Conservation (phyloP, 1,139 yeast genomes). For the Blastobotrys apis region DNA sequence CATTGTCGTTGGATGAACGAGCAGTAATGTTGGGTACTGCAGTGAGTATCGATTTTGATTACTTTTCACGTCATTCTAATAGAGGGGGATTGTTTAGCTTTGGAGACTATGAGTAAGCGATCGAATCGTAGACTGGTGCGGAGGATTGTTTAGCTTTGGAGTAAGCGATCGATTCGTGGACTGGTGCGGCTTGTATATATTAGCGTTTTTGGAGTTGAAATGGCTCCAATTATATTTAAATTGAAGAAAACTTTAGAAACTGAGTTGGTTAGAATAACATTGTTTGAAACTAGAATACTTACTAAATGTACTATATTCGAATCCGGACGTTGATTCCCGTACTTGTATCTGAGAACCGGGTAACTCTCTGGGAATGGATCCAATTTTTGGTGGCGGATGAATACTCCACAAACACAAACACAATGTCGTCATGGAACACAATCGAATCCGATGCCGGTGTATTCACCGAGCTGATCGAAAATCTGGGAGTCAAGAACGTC, state of each 20-base stretch:
- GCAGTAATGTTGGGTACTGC: conserved; percentile 85
- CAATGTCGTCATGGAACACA: conserved; percentile 54
- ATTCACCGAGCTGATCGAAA: conserved; percentile 60
- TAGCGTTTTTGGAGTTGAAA: background rate
- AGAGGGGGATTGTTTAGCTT: conserved; percentile 37
- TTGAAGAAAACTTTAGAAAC: too few species aligned
- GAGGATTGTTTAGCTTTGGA: too few species aligned
- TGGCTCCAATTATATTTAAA: too few species aligned
- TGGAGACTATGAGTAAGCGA: conserved; percentile 38
- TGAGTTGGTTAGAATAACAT: background rate
- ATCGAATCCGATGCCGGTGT: conserved; percentile 75
- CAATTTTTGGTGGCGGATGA: too few species aligned
- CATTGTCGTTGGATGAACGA: conserved; percentile 69
- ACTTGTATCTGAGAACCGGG: too few species aligned
- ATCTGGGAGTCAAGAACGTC: conserved; percentile 51
- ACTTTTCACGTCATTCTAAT: conserved; percentile 82
- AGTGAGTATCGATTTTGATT: conserved; percentile 89
- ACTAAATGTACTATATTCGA: too few species aligned
- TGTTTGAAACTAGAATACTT: too few species aligned
- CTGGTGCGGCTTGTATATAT: background rate
- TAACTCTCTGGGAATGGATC: too few species aligned
- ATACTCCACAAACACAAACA: conserved; percentile 8
- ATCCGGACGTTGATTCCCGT: too few species aligned
- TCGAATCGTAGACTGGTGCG: background rate
- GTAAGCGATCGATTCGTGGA: too few species aligned